Conservation (phyloP, 345 rosid species). For the Camelina sativa region DNA sequence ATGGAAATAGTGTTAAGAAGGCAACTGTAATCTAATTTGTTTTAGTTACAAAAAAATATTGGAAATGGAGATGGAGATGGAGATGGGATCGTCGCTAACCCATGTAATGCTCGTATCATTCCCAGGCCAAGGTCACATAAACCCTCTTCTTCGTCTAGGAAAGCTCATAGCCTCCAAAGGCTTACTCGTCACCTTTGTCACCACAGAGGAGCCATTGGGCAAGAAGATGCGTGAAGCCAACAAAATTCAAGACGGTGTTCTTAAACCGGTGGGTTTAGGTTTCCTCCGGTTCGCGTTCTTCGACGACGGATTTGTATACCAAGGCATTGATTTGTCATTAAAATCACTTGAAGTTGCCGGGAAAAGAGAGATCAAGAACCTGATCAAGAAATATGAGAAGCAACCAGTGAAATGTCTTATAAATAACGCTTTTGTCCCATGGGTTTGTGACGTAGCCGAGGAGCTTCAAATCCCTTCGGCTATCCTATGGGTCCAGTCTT, state of each 20-base stretch:
- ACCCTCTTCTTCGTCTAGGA: constrained; percentile 67
- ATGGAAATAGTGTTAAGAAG: background rate
- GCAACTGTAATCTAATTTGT: background rate
- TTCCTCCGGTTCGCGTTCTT: constrained; percentile 67
- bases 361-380: constrained; percentile 46
- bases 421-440: constrained; percentile 73
- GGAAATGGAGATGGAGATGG: background rate
- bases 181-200: constrained; percentile 62
- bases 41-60: background rate
- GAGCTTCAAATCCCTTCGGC: constrained; percentile 70
- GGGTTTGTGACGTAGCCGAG: constrained; percentile 78
- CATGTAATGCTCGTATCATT: constrained; percentile 71
- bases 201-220: constrained; percentile 48
- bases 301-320: constrained; percentile 53
- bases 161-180: constrained; percentile 67
- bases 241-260: constrained; percentile 49
- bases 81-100: constrained; percentile 10
- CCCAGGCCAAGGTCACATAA: constrained; percentile 73
- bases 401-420: constrained; percentile 71
- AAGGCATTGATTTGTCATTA: constrained; percentile 42
- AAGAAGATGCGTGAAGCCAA: constrained; percentile 55
- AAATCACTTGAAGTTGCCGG: constrained; percentile 53
- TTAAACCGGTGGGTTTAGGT: constrained; percentile 58
- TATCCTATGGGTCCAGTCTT: constrained; percentile 88
- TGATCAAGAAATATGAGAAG: constrained; percentile 48